Base-by-base conservation (phyloP, 2,329 filamentous ascomycete species). In the Colletotrichum theobromicola region DNA sequence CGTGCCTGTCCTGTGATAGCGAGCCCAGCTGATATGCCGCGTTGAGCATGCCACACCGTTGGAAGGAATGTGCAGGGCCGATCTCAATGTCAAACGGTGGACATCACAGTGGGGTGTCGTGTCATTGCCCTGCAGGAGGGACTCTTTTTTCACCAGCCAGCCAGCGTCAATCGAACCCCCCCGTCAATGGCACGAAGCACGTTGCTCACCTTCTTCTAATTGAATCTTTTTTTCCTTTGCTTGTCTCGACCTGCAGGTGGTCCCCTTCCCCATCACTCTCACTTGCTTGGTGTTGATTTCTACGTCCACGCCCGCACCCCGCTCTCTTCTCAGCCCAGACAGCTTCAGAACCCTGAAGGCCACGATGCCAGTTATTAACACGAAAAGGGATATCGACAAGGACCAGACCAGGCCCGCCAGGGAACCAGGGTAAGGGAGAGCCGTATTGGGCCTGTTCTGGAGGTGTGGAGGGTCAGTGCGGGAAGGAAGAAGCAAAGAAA, bases 81-180 rank as follows among this genome's bases (percentile, higher is more conserved):
- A 72, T 75, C 72, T 72, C 72, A 71, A 72, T 67, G 46, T 67
- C 58, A 37, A 67, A 62, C 26, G 37, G 42, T 65, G 67, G 61
- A 61, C 67, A 66, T 67, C 60, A 62, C 67, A 58, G 72, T 75
- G 68, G 68, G 63, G 32, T 46, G 28, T 46, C 46, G 72, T 53
- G 42, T 63, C 57, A 58, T 57, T 42, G 57, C 34, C 50, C 46
- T 60, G 72, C 63, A 72, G 53, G 26, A 35, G 53, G 53, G 37
- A 13, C 57, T 55, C 37, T 55, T 21, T 55, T n/a, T n/a, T n/a
- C n/a, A n/a, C n/a, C n/a, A n/a, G n/a, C n/a, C 42, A n/a, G n/a
- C 28, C 46, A 46, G 28, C 42, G 63, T 66, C 63, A 34, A 61
- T 68, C 13, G 57, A 50, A 50, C 42, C 50, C 35, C 37, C 24